phyloP scores from a whole-genome alignment of 352 stramenopile species.

The Thraustotheca clavata region DNA sequence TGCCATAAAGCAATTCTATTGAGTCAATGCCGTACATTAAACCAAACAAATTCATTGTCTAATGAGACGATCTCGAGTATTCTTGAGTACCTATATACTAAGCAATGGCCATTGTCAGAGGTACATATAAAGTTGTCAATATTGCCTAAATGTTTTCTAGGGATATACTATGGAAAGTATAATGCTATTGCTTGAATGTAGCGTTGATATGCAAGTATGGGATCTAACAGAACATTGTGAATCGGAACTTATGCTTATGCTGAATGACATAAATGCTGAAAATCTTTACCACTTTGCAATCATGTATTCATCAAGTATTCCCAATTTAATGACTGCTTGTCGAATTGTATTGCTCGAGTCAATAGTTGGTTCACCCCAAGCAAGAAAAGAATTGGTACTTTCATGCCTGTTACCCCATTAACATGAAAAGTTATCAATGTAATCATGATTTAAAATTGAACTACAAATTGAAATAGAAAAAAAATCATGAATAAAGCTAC shows the following conservation, averaged over 20 bases:
- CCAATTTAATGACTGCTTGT: neutral
- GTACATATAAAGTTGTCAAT: neutral
- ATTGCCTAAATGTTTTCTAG: neutral
- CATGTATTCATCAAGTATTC: neutral
- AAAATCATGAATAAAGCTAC: too few relatives aligned
- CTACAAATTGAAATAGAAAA: too few relatives aligned
- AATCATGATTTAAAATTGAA: too few relatives aligned
- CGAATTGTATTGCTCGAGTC: neutral
- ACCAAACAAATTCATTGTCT: neutral
- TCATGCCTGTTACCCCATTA: constrained; percentile 1
- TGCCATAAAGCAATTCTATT: constrained; percentile 7
- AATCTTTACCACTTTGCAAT: neutral
- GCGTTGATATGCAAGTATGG: neutral
- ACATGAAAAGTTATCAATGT: too few relatives aligned
- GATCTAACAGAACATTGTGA: neutral
- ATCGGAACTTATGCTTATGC: neutral
- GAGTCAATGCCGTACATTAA: neutral
- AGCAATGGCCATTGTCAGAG: neutral
- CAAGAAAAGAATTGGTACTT: neutral
- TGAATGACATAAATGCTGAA: neutral
- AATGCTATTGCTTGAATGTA: neutral
- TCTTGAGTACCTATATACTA: neutral
- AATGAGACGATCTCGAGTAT: neutral
- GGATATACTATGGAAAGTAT: neutral
- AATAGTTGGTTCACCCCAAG: neutral